Percentiles rank a stretch among this genome's conserved stretches.
These are phyloP conservation scores for Entonaema liquescens DNA, from an alignment of 495 filamentous ascomycete species.

Conservation along the genomic window DNA sequence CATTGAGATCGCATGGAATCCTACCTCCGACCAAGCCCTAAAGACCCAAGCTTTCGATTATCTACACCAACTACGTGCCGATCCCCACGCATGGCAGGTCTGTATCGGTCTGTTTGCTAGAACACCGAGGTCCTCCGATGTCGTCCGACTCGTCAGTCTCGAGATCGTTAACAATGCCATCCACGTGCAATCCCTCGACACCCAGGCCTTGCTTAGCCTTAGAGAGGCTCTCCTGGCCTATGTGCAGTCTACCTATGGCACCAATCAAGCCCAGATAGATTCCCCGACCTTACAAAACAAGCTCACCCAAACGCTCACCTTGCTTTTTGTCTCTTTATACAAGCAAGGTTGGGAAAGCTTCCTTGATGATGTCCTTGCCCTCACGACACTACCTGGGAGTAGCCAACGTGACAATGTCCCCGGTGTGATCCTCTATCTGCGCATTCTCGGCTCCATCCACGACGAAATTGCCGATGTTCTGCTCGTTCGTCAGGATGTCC, in stretches of 20 bases:
- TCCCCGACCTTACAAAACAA: slow-evolving; percentile 89
- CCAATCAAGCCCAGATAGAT: slow-evolving; percentile 65
- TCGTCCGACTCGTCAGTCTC: slow-evolving; percentile 85
- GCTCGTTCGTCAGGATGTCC: slow-evolving; percentile 74
- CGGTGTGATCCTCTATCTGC: slow-evolving; percentile 87
- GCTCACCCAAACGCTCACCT: slow-evolving; percentile 91
- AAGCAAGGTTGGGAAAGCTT: slow-evolving; percentile 84
- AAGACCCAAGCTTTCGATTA: slow-evolving; percentile 89
- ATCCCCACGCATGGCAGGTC: slow-evolving; percentile 84
- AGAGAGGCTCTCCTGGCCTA: slow-evolving; percentile 82
- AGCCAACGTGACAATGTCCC: slow-evolving; percentile 69
- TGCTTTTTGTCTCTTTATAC: slow-evolving; percentile 87
- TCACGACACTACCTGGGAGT: slow-evolving; percentile 67
- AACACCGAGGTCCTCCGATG: slow-evolving; percentile 78
- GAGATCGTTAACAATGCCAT: slow-evolving; percentile 93
- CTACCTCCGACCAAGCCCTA: slow-evolving; percentile 73
- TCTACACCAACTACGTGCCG: slow-evolving; percentile 78
- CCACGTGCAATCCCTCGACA: slow-evolving; percentile 73
- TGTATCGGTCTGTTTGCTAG: slow-evolving; percentile 86
- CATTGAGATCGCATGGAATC: slow-evolving; percentile 89
- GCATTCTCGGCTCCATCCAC: slow-evolving; percentile 85
- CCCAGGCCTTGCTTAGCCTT: slow-evolving; percentile 71
- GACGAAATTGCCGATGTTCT: slow-evolving; percentile 96
- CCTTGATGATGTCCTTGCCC: slow-evolving; percentile 81
- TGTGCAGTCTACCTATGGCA: slow-evolving; percentile 73